These are phyloP conservation scores for Agaricus sinodeliciosus DNA, from an alignment of 768 basidiomycete genomes.

Conservation along the genomic window DNA sequence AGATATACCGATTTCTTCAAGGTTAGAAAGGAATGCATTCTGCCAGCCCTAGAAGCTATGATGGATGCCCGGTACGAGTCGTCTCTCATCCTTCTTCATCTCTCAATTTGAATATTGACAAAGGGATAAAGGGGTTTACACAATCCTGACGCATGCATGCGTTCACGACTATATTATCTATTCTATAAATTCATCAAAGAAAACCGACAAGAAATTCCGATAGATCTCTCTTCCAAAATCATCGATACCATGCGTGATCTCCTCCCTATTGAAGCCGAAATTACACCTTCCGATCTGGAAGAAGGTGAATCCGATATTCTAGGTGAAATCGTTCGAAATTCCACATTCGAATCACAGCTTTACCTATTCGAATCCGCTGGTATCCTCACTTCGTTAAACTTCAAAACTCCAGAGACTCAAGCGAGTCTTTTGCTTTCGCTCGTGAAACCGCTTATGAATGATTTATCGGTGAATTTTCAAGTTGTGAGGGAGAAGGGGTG, in stretches of 20 bases:
- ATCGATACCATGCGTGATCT: constrained; percentile 73
- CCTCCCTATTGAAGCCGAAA: constrained; percentile 63
- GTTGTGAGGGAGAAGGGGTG: constrained; percentile 37
- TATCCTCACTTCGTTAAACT: constrained; percentile 73
- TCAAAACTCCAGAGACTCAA: constrained; percentile 60
- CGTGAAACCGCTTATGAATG: constrained; percentile 75
- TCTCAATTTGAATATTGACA: neutral
- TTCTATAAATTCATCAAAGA: constrained; percentile 92
- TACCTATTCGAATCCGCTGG: constrained; percentile 94
- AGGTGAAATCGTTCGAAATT: constrained; percentile 70
- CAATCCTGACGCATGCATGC: constrained; percentile 59
- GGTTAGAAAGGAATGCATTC: constrained; percentile 81
- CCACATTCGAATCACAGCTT: constrained; percentile 83
- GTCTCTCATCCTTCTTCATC: neutral
- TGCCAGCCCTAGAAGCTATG: constrained; percentile 85
- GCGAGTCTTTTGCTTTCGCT: constrained; percentile 65
- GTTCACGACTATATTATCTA: constrained; percentile 83
- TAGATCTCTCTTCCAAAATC: constrained; percentile 62
- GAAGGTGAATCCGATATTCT: constrained; percentile 67
- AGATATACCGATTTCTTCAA: constrained; percentile 97
- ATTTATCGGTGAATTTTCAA: constrained; percentile 53
- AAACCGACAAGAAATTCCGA: constrained; percentile 67
- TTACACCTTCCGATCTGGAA: constrained; percentile 61
- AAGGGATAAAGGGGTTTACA: constrained; percentile 68
- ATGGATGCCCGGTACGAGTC: constrained; percentile 66